Base-by-base conservation (phyloP, 306 rosid genomes). In the Vigna radiata region DNA sequence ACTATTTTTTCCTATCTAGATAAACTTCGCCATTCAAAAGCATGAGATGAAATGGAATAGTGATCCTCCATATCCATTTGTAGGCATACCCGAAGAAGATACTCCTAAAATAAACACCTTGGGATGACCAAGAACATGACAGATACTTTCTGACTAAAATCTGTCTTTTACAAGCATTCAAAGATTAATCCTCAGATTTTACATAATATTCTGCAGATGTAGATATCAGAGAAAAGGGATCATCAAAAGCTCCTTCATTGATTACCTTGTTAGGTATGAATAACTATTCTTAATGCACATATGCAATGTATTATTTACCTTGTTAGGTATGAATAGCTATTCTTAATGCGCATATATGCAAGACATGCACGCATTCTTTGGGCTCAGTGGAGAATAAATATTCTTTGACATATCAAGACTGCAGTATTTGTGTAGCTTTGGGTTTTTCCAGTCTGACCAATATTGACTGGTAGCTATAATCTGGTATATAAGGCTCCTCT, bases 201-300 rank as follows among this genome's bases (percentile, higher is more conserved):
- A 80, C 72, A 44, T 19, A 44, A 36, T 77, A 63, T 68, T 81
- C 76, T 88, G 81, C 86, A 88, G 97, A 88, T 82, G 72, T 91
- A 43, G 96, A 89, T 81, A 76, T 87, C 78, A 84, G 68, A 81
- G 77, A 88, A 75, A 83, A 90, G 69, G 92, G 85, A 49, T 81
- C 94, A 72, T 85, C 89, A 7, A 82, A 78, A 49, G 15, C 88
- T 7, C 96, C 97, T 50, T 96, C 99, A 19, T 83, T 92, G 80
- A 82, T 91, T 79, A 87, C 99, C 67, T 87, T 96, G 88, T 84
- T 96, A 88, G 99, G 99, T 96, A 91, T 79, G 87, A 58, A 68
- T 66, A 69, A 18, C 23, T 58, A 60, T 43, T 27, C 29, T 65
- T 69, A 23, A 65, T 44, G 68, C 75, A 68, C 8, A 50, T 67